Evolutionary conservation across 768 basidiomycete species (phyloP), one percentile per base, ranked within the genome.

Genomic region (Candolleomyces efflorescens): DNA sequence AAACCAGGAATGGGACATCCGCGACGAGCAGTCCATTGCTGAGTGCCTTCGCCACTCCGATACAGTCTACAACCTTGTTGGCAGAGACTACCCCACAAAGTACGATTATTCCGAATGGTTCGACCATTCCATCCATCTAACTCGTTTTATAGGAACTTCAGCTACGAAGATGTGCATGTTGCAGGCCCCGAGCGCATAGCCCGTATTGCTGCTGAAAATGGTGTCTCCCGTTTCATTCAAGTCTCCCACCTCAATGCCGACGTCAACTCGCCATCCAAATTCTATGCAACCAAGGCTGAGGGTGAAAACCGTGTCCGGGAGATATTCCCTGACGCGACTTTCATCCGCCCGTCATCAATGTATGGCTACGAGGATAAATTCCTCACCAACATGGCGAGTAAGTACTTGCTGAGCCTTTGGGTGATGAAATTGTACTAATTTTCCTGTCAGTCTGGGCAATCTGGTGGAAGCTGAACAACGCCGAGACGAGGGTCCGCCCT

Each of bases 281-380:
- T 93, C 72, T 98, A 98, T 75, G 84, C 85, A 59, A 82, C 92
- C 59, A 98, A 98, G 70, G 90, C 85, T 38, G 86, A 87, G 63
- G 96, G 95, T 36, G 97, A 99, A 73, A 84, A 87, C 62, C 84
- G 82, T 52, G 94, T 98, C 61, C 86, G 85, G 69, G 81, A 83
- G 54, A 90, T 78, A 3, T 98, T 94, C 79, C 89, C 90, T 2
- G 78, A 76, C 37, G 93, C 94, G 39, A 97, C 92, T 39, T 90
- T 99, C 64, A 81, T 97, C 55, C 79, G 94, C 50, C 97, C 97
- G 43, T 83, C 83, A 10, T 68, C 82, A 32, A 85, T 98, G 84
- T 99, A 78, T 71, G 97, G 97, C n/a, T 84, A 88, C 66, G 97
- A 99, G 73, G 97, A 99, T 75, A 92, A 89, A 72, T 74, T 98